Conservation (phyloP, 2,329 filamentous ascomycete species). For the Diaporthe sp. region DNA sequence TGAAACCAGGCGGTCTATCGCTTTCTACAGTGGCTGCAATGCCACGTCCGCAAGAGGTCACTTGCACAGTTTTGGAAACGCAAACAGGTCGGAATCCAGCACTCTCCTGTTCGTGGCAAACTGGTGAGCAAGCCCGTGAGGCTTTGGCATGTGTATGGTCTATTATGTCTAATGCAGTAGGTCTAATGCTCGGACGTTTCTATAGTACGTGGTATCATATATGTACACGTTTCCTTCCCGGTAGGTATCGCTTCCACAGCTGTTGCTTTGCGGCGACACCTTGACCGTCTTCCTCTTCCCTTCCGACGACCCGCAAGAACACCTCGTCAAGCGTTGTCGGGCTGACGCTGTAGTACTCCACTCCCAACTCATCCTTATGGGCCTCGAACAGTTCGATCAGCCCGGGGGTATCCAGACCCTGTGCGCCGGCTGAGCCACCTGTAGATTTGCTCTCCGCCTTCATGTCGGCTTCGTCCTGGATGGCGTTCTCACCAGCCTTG, state of each 20-base stretch:
- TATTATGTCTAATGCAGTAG: slow-evolving; percentile 5
- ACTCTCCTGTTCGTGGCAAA: neutral
- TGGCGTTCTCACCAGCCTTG: neutral
- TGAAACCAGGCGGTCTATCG: neutral
- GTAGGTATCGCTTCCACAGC: slow-evolving; percentile 23
- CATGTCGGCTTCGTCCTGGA: slow-evolving; percentile 2
- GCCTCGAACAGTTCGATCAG: slow-evolving; percentile 72
- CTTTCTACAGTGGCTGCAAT: no score
- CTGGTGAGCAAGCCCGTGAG: neutral
- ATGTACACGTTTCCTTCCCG: neutral
- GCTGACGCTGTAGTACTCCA: slow-evolving; percentile 89
- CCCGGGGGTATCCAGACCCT: slow-evolving; percentile 57
- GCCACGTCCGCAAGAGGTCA: neutral
- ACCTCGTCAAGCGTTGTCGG: slow-evolving; percentile 93
- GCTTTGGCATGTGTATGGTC: neutral
- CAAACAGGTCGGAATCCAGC: neutral
- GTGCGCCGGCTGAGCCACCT: slow-evolving; percentile 23
- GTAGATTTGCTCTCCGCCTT: neutral
- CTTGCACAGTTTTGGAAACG: neutral
- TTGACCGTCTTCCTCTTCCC: slow-evolving; percentile 76
- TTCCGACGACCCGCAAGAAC: slow-evolving; percentile 86
- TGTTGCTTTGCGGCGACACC: slow-evolving; percentile 46
- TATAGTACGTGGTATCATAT: slow-evolving; percentile 32
- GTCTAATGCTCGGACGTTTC: neutral
- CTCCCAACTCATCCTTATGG: slow-evolving; percentile 75